These are phyloP conservation scores for Fusarium cicatricum DNA, from an alignment of 2,329 filamentous ascomycete genomes.

Conservation along the genomic window DNA sequence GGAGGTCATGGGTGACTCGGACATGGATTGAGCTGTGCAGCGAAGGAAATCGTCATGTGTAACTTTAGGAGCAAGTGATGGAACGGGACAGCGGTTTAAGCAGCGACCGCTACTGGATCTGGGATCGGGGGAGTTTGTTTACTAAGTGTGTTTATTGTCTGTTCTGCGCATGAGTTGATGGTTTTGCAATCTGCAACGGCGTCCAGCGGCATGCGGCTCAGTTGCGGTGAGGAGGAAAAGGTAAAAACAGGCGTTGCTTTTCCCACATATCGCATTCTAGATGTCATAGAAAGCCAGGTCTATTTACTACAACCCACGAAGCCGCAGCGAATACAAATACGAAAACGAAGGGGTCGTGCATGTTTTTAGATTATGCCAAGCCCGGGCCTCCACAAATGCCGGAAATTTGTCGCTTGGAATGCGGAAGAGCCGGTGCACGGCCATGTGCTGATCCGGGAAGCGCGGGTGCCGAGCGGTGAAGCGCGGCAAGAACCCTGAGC, in stretches of 20 bases:
- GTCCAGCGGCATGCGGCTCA: constrained; percentile 22
- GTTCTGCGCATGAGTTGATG: constrained; percentile 7
- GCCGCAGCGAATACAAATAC: constrained; percentile 36
- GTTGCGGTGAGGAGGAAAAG: constrained; percentile 18
- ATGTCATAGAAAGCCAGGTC: constrained; percentile 21
- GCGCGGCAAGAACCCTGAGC: constrained; percentile 31
- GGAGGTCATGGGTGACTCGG: constrained; percentile 50
- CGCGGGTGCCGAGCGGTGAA: constrained; percentile 42
- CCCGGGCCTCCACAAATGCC: not conserved
- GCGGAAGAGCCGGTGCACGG: constrained; percentile 15
- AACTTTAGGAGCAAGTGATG: constrained; percentile 18
- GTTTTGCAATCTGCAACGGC: constrained; percentile 24
- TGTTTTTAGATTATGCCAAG: constrained; percentile 10
- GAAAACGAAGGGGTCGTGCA: constrained; percentile 28
- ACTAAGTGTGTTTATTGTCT: constrained; percentile 4
- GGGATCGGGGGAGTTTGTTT: constrained; percentile 27
- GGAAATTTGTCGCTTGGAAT: too few relatives aligned
- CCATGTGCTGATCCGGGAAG: constrained; percentile 36
- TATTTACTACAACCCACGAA: not conserved
- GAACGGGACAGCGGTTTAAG: constrained; percentile 26
- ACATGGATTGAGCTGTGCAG: constrained; percentile 39
- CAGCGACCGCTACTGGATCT: constrained; percentile 13
- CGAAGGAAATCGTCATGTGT: constrained; percentile 6
- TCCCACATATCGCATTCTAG: not conserved
- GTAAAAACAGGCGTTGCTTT: constrained; percentile 12